Evolutionary conservation across 202 grass and related monocot genomes (phyloP), one percentile per base, ranked within the genome.

Genomic region (Zizania palustris): DNA sequence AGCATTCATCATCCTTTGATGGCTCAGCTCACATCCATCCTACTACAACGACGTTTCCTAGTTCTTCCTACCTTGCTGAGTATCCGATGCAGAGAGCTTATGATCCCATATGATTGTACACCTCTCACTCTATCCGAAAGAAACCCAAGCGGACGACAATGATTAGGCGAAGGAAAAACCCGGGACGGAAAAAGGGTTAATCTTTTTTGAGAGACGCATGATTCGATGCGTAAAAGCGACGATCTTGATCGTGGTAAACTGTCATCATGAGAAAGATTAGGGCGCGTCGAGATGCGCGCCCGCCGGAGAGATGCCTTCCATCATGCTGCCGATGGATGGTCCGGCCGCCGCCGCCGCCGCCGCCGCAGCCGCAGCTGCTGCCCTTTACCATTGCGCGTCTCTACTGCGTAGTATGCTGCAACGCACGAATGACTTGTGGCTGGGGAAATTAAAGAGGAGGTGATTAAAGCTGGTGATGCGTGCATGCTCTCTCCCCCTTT

Each of bases 231-330:
- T 50, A 58, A 84, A 84, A 84, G 86, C 65, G 49, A n/a, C n/a
- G n/a, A 88, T 80, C 64, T n/a, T 46, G 65, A 43, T 60, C 49
- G 71, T 84, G 86, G 16, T 88, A 53, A 65, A 71, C 76, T 59
- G 20, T 69, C 71, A 80, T 84, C 64, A 81, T 76, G 76, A 80
- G 2, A 28, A 28, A 39, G 71, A 80, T 84, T 20, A 55, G 51
- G 61, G 62, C 13, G 53, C 86, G 1, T 84, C 76, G 86, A 84
- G 86, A 84, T 76, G 71, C 59, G 65, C 56, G 86, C 81, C 68
- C 48, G 65, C 28, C 28, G 28, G 28, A 6, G 73, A 84, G 81
- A 80, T 84, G 86, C 80, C 48, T 42, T 54, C 75, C 71, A 80
- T 84, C 45, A 88, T 84, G 60, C 69, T 84, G 80, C 80, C 18